Base-by-base conservation (phyloP, 371 early-diverging fungal genomes). In the Sporodiniella umbellata region DNA sequence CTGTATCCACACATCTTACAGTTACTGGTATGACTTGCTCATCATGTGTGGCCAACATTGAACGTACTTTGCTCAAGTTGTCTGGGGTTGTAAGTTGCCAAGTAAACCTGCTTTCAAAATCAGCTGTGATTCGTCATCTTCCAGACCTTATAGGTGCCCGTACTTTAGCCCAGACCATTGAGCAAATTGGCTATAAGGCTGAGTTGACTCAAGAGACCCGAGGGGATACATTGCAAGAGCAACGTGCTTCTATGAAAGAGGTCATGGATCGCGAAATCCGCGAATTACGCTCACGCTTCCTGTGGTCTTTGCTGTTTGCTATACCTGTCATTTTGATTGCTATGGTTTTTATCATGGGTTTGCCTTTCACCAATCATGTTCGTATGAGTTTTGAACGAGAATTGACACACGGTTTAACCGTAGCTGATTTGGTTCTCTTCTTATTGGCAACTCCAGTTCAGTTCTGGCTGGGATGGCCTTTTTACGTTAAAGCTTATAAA, bases 1-100 rank as follows among this genome's bases (percentile, higher is more conserved):
- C 45, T 8, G 12, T 70, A 4, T 53, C 64, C 1, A 71, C 74
- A 1, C 64, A 77, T 4, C 60, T 84, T 6, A 70, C 69, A 0
- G 78, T 87, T 7, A 74, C 78, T 0, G 92, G 93, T 28, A 93
- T 93, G 92, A 92, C 93, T 0, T 91, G 92, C 65, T 72, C 83
- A 18, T 87, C 88, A 14, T 92, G 92, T 65, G 92, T 92, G 7
- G 75, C 76, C 17, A 78, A 88, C 17, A 85, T 92, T 60, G 83
- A 90, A 60, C 58, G 71, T 14, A 63, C 65, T 3, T 51, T 83
- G 37, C 53, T 72, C 51, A 68, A 73, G 8, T 68, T 75, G 25
- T 43, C 56, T 8, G 92, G 89, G 12, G 79, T 91, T 3, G 21
- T 60, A 8, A 68, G 75, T 12, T 81, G 79, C 17, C 72, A 78